Conservation (phyloP, 2,329 filamentous ascomycete genomes). For the Cercospora berteroae region DNA sequence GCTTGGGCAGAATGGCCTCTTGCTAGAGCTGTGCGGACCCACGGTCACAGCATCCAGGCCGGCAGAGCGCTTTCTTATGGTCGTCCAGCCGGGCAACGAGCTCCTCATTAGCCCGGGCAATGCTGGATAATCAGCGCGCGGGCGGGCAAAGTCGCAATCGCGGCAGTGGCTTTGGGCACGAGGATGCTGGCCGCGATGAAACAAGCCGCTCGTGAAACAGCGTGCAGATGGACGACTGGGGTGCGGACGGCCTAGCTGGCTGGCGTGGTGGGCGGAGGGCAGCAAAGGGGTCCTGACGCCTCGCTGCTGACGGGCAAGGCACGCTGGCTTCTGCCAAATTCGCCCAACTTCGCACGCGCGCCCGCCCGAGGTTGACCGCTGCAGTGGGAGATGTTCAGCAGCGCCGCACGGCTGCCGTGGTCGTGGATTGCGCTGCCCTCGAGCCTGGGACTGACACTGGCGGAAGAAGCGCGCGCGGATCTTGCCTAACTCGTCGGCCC, state of each 20-base stretch:
- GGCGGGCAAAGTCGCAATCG: conserved; percentile 1
- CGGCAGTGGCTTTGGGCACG: conserved; percentile 1
- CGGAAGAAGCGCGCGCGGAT: conserved; percentile 1
- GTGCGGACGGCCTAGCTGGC: neutral
- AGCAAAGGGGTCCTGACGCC: neutral
- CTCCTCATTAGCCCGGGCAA: neutral
- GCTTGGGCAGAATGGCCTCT: neutral
- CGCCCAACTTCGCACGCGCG: conserved; percentile 3
- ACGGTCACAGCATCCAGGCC: neutral
- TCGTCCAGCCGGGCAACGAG: neutral
- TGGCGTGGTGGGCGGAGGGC: neutral
- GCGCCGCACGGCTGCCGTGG: neutral
- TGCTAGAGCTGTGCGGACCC: conserved; percentile 6
- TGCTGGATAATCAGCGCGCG: conserved; percentile 1
- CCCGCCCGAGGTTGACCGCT: conserved; percentile 10
- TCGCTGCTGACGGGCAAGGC: neutral
- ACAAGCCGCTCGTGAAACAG: conserved; percentile 1
- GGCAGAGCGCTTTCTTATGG: neutral
- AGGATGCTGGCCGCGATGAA: neutral
- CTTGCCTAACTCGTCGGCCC: neutral
- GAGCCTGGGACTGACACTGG: neutral
- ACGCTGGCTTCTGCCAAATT: neutral
- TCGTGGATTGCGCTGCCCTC: neutral
- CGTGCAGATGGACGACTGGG: conserved; percentile 1
- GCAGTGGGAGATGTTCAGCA: neutral